These are phyloP conservation scores for Rhizophora mangle DNA, from an alignment of 345 rosid genomes.

Conservation along the genomic window DNA sequence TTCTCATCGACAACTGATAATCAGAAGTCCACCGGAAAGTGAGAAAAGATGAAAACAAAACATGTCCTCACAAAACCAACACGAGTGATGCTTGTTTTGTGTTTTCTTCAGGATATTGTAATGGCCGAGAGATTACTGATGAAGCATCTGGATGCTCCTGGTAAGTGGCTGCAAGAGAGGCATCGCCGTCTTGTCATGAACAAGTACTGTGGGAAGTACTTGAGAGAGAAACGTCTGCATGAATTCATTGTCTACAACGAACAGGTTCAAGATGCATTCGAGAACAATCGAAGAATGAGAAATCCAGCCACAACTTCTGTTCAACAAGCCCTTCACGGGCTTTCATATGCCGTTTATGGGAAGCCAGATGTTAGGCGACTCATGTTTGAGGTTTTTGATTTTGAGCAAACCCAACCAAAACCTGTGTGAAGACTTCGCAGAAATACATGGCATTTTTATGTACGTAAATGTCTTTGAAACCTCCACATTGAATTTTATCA, in stretches of 20 bases:
- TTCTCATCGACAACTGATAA: background rate
- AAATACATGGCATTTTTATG: background rate
- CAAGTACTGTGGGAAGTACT: slow-evolving; percentile 85
- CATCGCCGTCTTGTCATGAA: slow-evolving; percentile 84
- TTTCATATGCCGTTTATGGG: slow-evolving; percentile 75
- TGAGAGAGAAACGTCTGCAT: slow-evolving; percentile 79
- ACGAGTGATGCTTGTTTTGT: background rate
- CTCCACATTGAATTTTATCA: background rate
- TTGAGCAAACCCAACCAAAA: slow-evolving; percentile 90
- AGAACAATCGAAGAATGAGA: slow-evolving; percentile 71
- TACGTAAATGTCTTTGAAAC: background rate
- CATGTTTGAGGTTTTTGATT: slow-evolving; percentile 93
- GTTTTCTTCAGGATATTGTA: slow-evolving; percentile 59
- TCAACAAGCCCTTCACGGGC: slow-evolving; percentile 92
- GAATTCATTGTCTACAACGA: slow-evolving; percentile 55
- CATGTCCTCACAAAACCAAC: background rate
- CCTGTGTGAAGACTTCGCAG: slow-evolving; percentile 37
- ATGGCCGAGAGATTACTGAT: slow-evolving; percentile 88
- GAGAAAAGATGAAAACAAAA: slow-evolving; percentile 2
- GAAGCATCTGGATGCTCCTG: slow-evolving; percentile 96
- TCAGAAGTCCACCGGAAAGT: background rate
- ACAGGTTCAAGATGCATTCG: slow-evolving; percentile 69
- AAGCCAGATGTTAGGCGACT: slow-evolving; percentile 87
- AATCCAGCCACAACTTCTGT: slow-evolving; percentile 82
- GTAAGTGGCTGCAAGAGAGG: slow-evolving; percentile 83